Conservation (phyloP, 108 stramenopile species). For the Aurantiochytrium sp. region DNA sequence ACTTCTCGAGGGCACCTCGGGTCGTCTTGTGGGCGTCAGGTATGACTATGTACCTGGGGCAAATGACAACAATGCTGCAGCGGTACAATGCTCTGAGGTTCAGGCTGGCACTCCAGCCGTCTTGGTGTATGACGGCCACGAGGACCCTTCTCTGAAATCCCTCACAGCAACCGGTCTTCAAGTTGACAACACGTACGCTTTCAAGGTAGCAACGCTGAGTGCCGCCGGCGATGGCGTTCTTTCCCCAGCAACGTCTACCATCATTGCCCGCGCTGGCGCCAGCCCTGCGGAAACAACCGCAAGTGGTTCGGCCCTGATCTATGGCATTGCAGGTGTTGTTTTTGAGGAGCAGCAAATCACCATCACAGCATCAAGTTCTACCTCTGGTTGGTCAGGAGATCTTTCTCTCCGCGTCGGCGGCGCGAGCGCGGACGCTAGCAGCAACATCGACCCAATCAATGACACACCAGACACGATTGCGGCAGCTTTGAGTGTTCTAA, state of each 20-base stretch:
- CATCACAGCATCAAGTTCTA: constrained; percentile 16
- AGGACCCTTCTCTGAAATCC: constrained; percentile 30
- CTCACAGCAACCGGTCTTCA: constrained; percentile 46
- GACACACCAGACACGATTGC: background rate
- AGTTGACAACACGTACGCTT: constrained; percentile 61
- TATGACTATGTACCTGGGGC: constrained; percentile 16
- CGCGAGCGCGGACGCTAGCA: constrained; percentile 32
- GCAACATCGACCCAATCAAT: background rate
- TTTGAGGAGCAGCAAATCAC: constrained; percentile 61
- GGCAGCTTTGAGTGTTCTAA: background rate
- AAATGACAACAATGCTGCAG: background rate
- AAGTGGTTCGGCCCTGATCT: constrained; percentile 50
- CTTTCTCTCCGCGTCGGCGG: constrained; percentile 44
- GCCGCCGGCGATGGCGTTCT: constrained; percentile 60
- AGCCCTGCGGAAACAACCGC: constrained; percentile 61
- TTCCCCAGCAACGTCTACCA: constrained; percentile 51
- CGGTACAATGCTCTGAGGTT: constrained; percentile 43
- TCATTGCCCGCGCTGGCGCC: constrained; percentile 63
- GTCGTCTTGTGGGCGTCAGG: background rate
- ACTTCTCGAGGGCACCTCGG: constrained; percentile 32
- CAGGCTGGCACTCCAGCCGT: constrained; percentile 54
- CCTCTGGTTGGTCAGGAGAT: background rate
- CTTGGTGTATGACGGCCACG: constrained; percentile 64
- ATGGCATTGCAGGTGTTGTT: constrained; percentile 68
- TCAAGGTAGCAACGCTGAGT: constrained; percentile 67